phyloP scores from a whole-genome alignment of 2,329 filamentous ascomycete genomes.

The Dactylellina leptospora region DNA sequence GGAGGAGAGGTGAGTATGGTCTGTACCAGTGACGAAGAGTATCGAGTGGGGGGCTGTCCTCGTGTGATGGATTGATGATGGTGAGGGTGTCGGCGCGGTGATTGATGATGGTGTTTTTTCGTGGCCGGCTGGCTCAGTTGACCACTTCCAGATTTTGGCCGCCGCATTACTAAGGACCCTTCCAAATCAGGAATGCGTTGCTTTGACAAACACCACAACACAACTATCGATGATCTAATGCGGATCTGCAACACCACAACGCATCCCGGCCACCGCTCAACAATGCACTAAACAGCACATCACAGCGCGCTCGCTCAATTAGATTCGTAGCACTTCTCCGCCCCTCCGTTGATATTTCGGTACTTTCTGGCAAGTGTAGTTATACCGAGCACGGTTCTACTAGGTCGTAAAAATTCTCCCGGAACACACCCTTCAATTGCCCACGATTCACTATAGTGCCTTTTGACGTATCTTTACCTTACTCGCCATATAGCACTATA shows the following conservation, averaged over 20 bases:
- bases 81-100: slow-evolving; percentile 31
- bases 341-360: no score
- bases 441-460: no score
- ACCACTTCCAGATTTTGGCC: slow-evolving; percentile 16
- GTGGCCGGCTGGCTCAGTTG: slow-evolving; percentile 8
- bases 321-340: no score
- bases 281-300: not conserved
- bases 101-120: slow-evolving; percentile 34
- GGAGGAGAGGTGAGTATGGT: slow-evolving; percentile 9
- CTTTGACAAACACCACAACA: not conserved
- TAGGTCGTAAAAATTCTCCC: no score
- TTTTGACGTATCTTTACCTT: no score
- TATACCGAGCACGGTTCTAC: no score
- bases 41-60: slow-evolving; percentile 7
- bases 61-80: slow-evolving; percentile 27
- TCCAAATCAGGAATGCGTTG: no score
- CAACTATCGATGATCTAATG: not conserved
- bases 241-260: slow-evolving; percentile 6
- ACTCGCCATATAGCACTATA: no score
- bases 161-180: slow-evolving; percentile 37
- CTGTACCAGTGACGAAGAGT: slow-evolving; percentile 36
- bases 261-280: not conserved
- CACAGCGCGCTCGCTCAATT: no score
- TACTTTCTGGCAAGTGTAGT: no score
- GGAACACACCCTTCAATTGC: no score